Conservation (phyloP, 2,329 filamentous ascomycete species). For the Pseudogymnoascus sp. region DNA sequence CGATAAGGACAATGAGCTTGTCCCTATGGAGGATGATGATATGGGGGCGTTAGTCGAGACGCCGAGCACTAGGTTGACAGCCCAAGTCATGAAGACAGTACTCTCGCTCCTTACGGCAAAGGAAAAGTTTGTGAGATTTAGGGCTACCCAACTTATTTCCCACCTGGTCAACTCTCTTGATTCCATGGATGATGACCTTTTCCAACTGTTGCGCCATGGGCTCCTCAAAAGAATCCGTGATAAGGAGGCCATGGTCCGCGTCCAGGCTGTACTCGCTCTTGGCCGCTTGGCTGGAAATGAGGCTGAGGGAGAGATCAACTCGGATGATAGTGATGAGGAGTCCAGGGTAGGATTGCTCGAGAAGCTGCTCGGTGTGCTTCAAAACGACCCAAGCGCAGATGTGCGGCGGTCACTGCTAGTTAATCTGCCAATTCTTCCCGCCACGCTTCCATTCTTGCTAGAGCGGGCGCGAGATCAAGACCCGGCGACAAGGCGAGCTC, state of each 20-base stretch:
- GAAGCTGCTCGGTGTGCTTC: conserved; percentile 79
- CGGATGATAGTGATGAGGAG: conserved; percentile 65
- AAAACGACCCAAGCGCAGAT: conserved; percentile 91
- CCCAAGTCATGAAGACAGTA: conserved; percentile 63
- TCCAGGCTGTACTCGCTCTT: conserved; percentile 88
- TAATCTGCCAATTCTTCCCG: conserved; percentile 80
- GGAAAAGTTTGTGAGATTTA: conserved; percentile 86
- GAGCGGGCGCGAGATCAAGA: conserved; percentile 89
- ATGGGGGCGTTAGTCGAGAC: conserved; percentile 71
- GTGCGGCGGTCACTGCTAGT: conserved; percentile 81
- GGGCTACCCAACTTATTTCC: conserved; percentile 81
- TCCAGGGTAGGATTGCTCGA: conserved; percentile 64
- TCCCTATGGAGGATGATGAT: conserved; percentile 55
- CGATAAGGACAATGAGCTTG: conserved; percentile 63
- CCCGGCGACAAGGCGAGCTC: conserved; percentile 69
- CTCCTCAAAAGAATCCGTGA: conserved; percentile 82
- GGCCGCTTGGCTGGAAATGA: conserved; percentile 75
- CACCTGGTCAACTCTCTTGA: conserved; percentile 90
- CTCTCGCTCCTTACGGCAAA: conserved; percentile 75
- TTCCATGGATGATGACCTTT: conserved; percentile 85
- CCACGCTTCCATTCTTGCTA: conserved; percentile 77
- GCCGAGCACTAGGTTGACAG: conserved; percentile 71
- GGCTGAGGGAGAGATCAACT: conserved; percentile 61
- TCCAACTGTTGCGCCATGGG: conserved; percentile 70
- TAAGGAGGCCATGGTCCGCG: conserved; percentile 86